A percentile compares a stretch with the other conserved stretches of the same genome.
These are phyloP conservation scores for Lanmaoa rubissima DNA, from an alignment of 768 basidiomycete species.

Conservation along the genomic window DNA sequence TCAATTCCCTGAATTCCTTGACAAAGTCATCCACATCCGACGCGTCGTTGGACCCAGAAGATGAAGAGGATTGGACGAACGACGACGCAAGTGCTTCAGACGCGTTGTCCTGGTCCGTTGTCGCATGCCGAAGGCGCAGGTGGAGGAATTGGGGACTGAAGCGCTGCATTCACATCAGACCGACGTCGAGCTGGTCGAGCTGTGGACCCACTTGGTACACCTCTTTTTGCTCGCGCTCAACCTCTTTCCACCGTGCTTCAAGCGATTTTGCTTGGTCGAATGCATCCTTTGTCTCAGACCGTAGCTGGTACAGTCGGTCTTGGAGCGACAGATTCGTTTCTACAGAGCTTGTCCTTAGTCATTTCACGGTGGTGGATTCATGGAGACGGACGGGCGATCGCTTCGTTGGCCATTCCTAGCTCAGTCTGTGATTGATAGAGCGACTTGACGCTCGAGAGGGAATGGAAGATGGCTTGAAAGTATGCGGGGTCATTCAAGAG, in stretches of 20 bases:
- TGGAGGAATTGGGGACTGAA: slow-evolving; percentile 86
- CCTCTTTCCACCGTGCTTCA: slow-evolving; percentile 79
- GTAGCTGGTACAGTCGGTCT: slow-evolving; percentile 68
- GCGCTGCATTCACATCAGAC: slow-evolving; percentile 48
- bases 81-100: slow-evolving; percentile 83
- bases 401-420: slow-evolving; percentile 80
- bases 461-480: slow-evolving; percentile 86
- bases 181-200: not conserved
- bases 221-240: slow-evolving; percentile 86
- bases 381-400: slow-evolving; percentile 70
- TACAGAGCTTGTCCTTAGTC: slow-evolving; percentile 32
- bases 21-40: slow-evolving; percentile 83
- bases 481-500: slow-evolving; percentile 76
- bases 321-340: slow-evolving; percentile 76
- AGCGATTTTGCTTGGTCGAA: slow-evolving; percentile 84
- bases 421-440: slow-evolving; percentile 76
- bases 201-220: slow-evolving; percentile 70
- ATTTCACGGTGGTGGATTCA: not conserved
- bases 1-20: slow-evolving; percentile 78
- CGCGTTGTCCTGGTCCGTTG: slow-evolving; percentile 85
- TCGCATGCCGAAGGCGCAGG: slow-evolving; percentile 83
- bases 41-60: slow-evolving; percentile 27
- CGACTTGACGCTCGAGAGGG: slow-evolving; percentile 67
- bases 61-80: slow-evolving; percentile 66
- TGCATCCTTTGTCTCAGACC: slow-evolving; percentile 80